Conservation (phyloP, 2,329 filamentous ascomycete genomes). For the Colletotrichum costaricense region DNA sequence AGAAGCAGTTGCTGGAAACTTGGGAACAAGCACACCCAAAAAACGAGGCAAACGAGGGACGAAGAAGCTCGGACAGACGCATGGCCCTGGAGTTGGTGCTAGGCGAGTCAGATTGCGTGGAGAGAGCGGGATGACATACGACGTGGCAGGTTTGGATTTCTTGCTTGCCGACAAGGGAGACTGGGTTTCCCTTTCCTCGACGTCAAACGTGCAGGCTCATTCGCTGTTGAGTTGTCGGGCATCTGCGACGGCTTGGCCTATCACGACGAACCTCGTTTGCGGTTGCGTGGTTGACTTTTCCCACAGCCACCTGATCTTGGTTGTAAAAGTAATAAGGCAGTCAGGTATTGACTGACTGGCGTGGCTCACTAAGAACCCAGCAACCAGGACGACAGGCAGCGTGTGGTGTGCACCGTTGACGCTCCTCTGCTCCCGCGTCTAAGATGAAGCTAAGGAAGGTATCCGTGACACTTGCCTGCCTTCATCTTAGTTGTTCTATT, state of each 20-base stretch:
- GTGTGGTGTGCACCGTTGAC: background rate
- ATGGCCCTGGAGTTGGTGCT: constrained; percentile 6
- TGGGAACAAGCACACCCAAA: background rate
- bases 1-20: background rate
- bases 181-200: constrained; percentile 27
- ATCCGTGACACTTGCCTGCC: background rate
- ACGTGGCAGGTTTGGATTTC: constrained; percentile 34
- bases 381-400: background rate
- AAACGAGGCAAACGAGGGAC: constrained; percentile 9
- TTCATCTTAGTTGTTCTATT: background rate
- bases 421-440: background rate
- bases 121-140: constrained; percentile 33
- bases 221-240: constrained; percentile 21
- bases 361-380: background rate
- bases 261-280: constrained; percentile 20
- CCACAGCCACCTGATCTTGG: constrained; percentile 16
- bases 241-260: constrained; percentile 13
- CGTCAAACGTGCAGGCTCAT: constrained; percentile 22
- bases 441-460: background rate
- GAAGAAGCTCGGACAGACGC: constrained; percentile 11
- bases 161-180: constrained; percentile 9
- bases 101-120: constrained; percentile 35
- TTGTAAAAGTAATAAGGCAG: background rate
- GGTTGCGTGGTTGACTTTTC: constrained; percentile 12
- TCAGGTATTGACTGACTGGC: background rate